Percentiles rank a stretch among this genome's conserved stretches.
These are phyloP conservation scores for Eucalyptus virginea DNA, from an alignment of 345 rosid species.

Conservation along the genomic window DNA sequence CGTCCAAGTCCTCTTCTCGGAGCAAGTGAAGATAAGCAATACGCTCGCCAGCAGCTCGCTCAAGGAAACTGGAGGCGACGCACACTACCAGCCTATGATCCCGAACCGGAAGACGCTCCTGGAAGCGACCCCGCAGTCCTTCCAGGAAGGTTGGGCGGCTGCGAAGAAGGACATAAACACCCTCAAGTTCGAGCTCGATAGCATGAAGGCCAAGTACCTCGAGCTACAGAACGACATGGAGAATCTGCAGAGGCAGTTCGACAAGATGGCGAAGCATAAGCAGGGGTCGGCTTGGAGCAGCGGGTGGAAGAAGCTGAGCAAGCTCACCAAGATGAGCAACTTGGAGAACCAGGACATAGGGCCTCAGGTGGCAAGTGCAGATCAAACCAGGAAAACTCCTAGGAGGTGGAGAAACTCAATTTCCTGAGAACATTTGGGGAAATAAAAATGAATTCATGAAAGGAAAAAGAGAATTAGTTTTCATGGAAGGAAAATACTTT, in stretches of 20 bases:
- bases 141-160: constrained; percentile 93
- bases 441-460: not conserved
- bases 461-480: not conserved
- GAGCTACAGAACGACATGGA: constrained; percentile 93
- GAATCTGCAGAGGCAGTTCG: constrained; percentile 71
- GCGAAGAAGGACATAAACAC: constrained; percentile 93
- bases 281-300: constrained; percentile 60
- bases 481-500: not conserved
- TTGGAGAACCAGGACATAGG: constrained; percentile 55
- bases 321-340: constrained; percentile 52
- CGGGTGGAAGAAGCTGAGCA: constrained; percentile 95
- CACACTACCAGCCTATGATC: constrained; percentile 60
- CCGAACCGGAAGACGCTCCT: constrained; percentile 74
- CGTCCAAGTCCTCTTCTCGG: constrained; percentile 92
- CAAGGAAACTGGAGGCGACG: constrained; percentile 45
- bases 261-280: constrained; percentile 65
- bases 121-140: constrained; percentile 83
- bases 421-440: constrained; percentile 20
- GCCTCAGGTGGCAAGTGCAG: constrained; percentile 33
- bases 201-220: constrained; percentile 66
- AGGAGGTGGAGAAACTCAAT: constrained; percentile 97
- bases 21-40: constrained; percentile 88
- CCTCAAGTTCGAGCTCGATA: constrained; percentile 82
- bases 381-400: constrained; percentile 53
- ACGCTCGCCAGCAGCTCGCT: constrained; percentile 56